These are phyloP conservation scores for Paraurostyla sp. DNA, from an alignment of 73 alveolate species.

Conservation along the genomic window DNA sequence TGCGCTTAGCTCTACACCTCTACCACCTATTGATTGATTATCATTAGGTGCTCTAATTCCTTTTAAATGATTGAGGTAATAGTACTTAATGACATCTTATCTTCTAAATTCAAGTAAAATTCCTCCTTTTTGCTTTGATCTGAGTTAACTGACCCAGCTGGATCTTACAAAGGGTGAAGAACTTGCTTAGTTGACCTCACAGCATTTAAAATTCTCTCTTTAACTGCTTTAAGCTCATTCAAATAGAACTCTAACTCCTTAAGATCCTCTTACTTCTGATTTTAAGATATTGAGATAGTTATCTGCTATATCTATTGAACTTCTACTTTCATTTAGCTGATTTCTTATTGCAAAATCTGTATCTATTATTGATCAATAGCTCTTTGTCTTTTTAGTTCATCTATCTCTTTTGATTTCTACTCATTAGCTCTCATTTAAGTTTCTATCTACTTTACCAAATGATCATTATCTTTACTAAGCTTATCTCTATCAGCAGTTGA, in stretches of 20 bases:
- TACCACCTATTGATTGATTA: conserved; percentile 8
- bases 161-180: background rate
- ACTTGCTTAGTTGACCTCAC: background rate
- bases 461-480: conserved; percentile 18
- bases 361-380: background rate
- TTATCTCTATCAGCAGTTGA: conserved; percentile 5
- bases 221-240: conserved; percentile 14
- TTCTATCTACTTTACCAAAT: background rate
- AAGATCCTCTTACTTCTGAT: conserved; percentile 1
- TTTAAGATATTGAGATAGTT: background rate
- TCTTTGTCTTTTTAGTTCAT: background rate
- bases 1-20: background rate
- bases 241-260: conserved; percentile 33
- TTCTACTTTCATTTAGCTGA: background rate
- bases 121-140: background rate
- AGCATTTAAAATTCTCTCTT: conserved; percentile 33
- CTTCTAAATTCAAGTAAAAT: background rate
- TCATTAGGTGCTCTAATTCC: conserved; percentile 11
- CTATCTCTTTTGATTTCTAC: conserved; percentile 7
- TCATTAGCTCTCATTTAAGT: background rate
- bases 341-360: background rate
- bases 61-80: background rate
- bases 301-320: background rate
- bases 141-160: background rate
- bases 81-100: background rate